These are phyloP conservation scores for Nyctanthes arbortristis DNA, from an alignment of 257 asterid genomes.

Conservation along the genomic window DNA sequence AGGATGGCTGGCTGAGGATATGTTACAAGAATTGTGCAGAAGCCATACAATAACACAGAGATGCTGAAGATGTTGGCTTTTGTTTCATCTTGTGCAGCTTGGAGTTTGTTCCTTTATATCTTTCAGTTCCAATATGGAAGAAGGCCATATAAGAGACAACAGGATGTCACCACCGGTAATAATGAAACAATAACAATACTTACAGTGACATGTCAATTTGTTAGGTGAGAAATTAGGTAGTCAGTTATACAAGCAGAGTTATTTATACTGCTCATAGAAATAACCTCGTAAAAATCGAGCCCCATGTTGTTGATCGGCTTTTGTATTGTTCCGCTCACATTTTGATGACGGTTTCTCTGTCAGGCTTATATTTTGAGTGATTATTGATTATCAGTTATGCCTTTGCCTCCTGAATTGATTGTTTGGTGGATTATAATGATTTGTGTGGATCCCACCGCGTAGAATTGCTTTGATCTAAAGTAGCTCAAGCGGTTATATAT, in stretches of 20 bases:
- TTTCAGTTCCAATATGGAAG: background rate
- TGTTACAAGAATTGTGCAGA: background rate
- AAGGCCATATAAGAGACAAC: background rate
- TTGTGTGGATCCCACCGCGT: too few species aligned
- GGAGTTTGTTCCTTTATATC: background rate
- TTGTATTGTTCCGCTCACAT: background rate
- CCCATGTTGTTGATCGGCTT: background rate
- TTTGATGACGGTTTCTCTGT: too few species aligned
- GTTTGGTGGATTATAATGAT: background rate
- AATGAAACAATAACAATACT: background rate
- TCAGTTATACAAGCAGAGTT: too few species aligned
- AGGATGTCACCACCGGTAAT: background rate
- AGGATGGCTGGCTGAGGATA: background rate
- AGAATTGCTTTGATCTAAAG: background rate
- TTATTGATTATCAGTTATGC: background rate
- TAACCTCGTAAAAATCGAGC: too few species aligned
- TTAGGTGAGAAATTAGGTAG: too few species aligned
- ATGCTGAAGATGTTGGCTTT: background rate
- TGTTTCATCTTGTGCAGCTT: background rate
- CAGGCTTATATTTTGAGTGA: background rate
- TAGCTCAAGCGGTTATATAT: background rate
- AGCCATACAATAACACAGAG: background rate
- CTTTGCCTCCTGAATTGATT: background rate
- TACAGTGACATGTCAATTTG: too few species aligned
- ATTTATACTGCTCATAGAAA: too few species aligned